Evolutionary conservation across 495 filamentous ascomycete species (phyloP).

Genomic region (Entonaema liquescens): DNA sequence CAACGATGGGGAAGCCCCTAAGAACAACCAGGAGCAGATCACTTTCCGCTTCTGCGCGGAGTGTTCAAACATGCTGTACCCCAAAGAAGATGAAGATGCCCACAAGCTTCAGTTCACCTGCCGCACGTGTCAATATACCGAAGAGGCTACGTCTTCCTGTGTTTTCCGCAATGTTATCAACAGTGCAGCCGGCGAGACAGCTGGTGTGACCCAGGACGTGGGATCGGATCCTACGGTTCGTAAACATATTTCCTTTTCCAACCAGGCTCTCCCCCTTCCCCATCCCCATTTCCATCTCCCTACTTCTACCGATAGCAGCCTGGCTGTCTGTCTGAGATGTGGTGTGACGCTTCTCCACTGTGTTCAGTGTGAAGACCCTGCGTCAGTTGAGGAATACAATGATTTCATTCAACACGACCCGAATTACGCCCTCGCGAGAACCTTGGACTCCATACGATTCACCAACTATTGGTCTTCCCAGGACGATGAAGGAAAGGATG

Average conservation of each 20-base stretch:
- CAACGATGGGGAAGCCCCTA: conserved; percentile 58
- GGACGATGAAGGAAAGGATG: conserved; percentile 17
- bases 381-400: conserved; percentile 41
- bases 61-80: conserved; percentile 98
- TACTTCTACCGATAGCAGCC: conserved; percentile 28
- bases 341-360: conserved; percentile 45
- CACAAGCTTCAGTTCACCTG: conserved; percentile 69
- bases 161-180: conserved; percentile 92
- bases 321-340: conserved; percentile 46
- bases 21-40: conserved; percentile 75
- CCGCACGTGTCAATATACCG: conserved; percentile 89
- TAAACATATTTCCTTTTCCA: conserved; percentile 54
- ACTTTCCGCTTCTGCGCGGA: conserved; percentile 97
- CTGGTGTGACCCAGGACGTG: conserved; percentile 96
- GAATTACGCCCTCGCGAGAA: conserved; percentile 26
- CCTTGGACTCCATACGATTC: conserved; percentile 9
- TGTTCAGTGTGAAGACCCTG: conserved; percentile 41
- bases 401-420: conserved; percentile 28
- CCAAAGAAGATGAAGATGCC: conserved; percentile 80
- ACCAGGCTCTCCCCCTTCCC: conserved; percentile 8
- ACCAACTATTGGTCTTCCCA: conserved; percentile 24
- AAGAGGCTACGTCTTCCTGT: conserved; percentile 83
- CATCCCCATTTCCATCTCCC: conserved; percentile 9
- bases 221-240: conserved; percentile 96
- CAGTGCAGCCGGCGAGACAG: conserved; percentile 90